These are phyloP conservation scores for Schizothecium vesticola DNA, from an alignment of 495 filamentous ascomycete species.

Conservation along the genomic window DNA sequence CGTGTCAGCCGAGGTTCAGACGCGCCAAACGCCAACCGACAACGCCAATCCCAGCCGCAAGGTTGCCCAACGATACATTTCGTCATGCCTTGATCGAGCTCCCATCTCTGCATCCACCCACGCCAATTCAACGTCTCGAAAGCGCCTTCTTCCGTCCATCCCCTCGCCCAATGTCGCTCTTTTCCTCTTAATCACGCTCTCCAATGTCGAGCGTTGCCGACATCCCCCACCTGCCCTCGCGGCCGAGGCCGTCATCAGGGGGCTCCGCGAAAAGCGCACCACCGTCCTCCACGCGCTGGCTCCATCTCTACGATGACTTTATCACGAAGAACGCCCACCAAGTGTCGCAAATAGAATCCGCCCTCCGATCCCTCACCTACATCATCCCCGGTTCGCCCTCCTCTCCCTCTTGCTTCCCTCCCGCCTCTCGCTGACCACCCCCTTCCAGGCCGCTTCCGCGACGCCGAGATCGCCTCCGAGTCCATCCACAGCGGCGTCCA, in stretches of 20 bases:
- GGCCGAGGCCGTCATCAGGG: background rate
- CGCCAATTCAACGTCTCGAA: background rate
- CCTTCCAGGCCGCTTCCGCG: constrained; percentile 74
- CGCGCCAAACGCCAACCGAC: background rate
- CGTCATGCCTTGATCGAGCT: constrained; percentile 7
- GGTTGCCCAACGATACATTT: background rate
- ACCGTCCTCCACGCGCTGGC: constrained; percentile 64
- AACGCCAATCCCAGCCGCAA: background rate
- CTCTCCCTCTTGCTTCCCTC: constrained; percentile 2
- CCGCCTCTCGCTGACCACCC: constrained; percentile 9
- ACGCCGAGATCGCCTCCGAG: constrained; percentile 91
- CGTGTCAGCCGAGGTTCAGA: background rate
- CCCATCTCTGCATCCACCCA: background rate
- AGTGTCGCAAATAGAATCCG: constrained; percentile 88
- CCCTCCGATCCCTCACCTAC: constrained; percentile 84
- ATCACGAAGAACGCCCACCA: constrained; percentile 90
- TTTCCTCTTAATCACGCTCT: background rate
- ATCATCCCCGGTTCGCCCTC: constrained; percentile 75
- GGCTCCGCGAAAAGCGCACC: constrained; percentile 5
- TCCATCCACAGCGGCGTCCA: constrained; percentile 84
- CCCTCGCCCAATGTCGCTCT: constrained; percentile 5
- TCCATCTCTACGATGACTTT: constrained; percentile 80
- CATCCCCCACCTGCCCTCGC: background rate
- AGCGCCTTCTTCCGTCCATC: background rate
- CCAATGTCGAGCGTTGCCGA: constrained; percentile 16